These are phyloP conservation scores for Neurospora sp. DNA, from an alignment of 495 filamentous ascomycete species.

Conservation along the genomic window DNA sequence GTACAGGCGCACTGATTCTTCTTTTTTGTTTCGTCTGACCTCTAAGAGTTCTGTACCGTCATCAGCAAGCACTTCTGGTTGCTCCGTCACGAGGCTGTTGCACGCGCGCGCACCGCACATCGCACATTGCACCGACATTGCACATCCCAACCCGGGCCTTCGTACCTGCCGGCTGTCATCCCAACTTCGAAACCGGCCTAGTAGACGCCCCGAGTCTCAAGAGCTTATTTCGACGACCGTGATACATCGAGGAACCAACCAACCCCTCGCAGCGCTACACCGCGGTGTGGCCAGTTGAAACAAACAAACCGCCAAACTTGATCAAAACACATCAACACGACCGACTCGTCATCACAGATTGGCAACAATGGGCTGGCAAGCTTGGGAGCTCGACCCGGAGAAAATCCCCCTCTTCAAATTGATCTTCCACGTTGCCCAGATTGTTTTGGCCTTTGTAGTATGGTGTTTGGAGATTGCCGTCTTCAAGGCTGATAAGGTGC, in stretches of 20 bases:
- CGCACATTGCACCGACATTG: neutral
- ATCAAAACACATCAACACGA: neutral
- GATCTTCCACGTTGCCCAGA: constrained; percentile 50
- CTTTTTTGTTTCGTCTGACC: neutral
- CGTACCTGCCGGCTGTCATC: neutral
- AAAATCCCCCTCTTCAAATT: constrained; percentile 48
- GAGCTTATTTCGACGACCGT: neutral
- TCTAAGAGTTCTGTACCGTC: neutral
- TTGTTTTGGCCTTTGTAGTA: constrained; percentile 55
- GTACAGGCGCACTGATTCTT: neutral
- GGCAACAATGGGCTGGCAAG: constrained; percentile 23
- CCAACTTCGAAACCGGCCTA: neutral
- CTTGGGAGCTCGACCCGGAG: constrained; percentile 38
- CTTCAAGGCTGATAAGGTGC: constrained; percentile 49
- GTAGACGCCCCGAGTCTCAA: neutral
- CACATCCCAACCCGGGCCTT: neutral
- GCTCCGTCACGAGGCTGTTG: neutral
- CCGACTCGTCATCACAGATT: neutral
- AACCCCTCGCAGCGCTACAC: neutral
- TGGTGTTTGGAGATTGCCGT: constrained; percentile 67
- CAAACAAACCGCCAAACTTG: neutral
- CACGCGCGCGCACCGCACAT: neutral
- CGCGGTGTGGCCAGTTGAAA: neutral
- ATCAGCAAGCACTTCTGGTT: neutral
- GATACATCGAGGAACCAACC: neutral